phyloP scores from a whole-genome alignment of 768 basidiomycete species.

The Tephrocybe sp. region DNA sequence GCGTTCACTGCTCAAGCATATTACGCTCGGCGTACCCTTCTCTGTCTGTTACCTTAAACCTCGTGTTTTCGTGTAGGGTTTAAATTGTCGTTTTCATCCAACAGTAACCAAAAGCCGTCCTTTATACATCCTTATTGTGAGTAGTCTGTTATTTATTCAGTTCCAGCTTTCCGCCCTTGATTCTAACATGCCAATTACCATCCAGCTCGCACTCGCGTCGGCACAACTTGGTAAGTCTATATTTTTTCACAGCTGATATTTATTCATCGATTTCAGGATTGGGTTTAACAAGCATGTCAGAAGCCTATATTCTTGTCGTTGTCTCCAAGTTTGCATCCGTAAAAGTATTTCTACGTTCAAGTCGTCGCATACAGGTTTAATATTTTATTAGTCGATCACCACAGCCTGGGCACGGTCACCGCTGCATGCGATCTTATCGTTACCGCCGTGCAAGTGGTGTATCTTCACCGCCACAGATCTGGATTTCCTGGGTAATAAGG shows the following conservation, averaged over 20 bases:
- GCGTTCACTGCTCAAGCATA: constrained; percentile 1
- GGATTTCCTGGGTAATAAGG: neutral
- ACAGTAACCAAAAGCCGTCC: neutral
- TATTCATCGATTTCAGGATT: neutral
- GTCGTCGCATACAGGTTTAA: neutral
- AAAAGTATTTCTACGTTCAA: neutral
- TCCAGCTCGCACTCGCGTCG: neutral
- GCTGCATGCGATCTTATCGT: neutral
- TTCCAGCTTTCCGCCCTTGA: neutral
- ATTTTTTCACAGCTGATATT: neutral
- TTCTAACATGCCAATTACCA: too few relatives aligned
- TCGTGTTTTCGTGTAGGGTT: neutral
- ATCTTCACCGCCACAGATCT: neutral
- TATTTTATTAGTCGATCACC: neutral
- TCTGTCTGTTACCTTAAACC: neutral
- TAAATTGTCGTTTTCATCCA: neutral
- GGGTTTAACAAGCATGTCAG: neutral
- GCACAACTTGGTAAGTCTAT: neutral
- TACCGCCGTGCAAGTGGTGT: neutral
- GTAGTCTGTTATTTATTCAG: neutral
- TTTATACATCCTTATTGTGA: neutral
- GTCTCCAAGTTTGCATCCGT: neutral
- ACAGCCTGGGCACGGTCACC: neutral
- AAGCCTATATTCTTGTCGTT: neutral
- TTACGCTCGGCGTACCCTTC: neutral